phyloP scores from a whole-genome alignment of 805 yeast genomes.

The Ogataea parapolymorpha region DNA sequence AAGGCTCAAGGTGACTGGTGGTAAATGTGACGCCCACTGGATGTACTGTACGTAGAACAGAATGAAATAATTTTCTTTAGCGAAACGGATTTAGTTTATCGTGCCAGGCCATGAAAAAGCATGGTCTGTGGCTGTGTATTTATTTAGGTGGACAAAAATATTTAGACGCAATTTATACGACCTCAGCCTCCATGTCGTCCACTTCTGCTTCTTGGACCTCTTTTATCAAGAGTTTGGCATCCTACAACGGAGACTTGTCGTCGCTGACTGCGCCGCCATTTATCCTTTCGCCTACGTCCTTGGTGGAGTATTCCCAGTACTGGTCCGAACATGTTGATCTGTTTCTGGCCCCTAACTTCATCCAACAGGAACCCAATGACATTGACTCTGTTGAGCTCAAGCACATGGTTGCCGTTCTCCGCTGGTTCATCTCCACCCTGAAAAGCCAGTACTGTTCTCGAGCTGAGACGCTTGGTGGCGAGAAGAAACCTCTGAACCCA shows the following conservation, averaged over 20 bases:
- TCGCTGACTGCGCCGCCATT: slow-evolving; percentile 97
- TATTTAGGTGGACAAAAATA: neutral
- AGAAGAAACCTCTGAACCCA: slow-evolving; percentile 96
- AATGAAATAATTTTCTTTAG: neutral
- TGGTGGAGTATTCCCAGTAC: slow-evolving; percentile 88
- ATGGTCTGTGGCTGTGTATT: neutral
- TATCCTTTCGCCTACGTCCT: slow-evolving; percentile 84
- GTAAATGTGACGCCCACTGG: slow-evolving; percentile 17
- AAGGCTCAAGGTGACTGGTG: slow-evolving; percentile 86
- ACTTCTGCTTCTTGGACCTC: slow-evolving; percentile 75
- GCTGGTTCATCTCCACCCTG: slow-evolving; percentile 88
- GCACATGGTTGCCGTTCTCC: slow-evolving; percentile 77
- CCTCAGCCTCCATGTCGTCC: slow-evolving; percentile 9
- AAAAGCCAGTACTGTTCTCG: slow-evolving; percentile 93
- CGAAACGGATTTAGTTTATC: neutral
- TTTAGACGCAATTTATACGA: slow-evolving; percentile 2
- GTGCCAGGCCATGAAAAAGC: too few species aligned
- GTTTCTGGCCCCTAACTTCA: slow-evolving; percentile 65
- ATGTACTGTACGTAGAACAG: slow-evolving; percentile 1
- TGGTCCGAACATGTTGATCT: slow-evolving; percentile 94
- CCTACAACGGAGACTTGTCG: slow-evolving; percentile 91
- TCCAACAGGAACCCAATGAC: slow-evolving; percentile 36
- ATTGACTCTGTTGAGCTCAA: slow-evolving; percentile 53
- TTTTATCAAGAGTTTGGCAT: slow-evolving; percentile 84
- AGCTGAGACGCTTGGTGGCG: slow-evolving; percentile 88